A percentile compares a stretch with the other conserved stretches of the same genome.
Evolutionary conservation across 2,329 filamentous ascomycete genomes (phyloP).

Genomic region (Bipolaris cookei): DNA sequence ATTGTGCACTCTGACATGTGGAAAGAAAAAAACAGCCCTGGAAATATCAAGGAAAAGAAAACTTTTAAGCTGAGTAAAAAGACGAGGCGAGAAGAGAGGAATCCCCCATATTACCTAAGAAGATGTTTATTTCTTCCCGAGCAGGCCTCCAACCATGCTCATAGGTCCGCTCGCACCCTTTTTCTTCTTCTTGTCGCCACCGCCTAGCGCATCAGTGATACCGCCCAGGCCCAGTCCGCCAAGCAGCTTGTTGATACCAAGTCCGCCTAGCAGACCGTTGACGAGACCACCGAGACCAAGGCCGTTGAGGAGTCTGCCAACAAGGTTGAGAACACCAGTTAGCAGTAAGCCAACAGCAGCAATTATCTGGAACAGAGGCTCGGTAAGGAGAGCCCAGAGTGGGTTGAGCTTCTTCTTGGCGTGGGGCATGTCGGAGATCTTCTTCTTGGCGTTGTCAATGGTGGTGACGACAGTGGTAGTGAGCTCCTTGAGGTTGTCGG

Average conservation of each 20-base stretch:
- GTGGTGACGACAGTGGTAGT: constrained; percentile 80
- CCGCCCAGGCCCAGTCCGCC: constrained; percentile 71
- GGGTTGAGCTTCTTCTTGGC: constrained; percentile 95
- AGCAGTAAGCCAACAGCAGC: constrained; percentile 85
- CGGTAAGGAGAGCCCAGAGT: constrained; percentile 79
- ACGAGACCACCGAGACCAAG: constrained; percentile 83
- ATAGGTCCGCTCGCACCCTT: constrained; percentile 48
- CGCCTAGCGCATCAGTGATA: constrained; percentile 57
- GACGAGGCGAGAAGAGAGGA: neutral
- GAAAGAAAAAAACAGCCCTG: neutral
- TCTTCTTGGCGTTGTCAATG: constrained; percentile 87
- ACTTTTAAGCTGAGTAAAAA: neutral
- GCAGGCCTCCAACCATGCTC: constrained; percentile 56
- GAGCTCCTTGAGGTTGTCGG: constrained; percentile 84
- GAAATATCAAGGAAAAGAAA: neutral
- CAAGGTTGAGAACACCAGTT: constrained; percentile 81
- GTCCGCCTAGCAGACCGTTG: constrained; percentile 76
- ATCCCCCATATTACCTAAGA: neutral
- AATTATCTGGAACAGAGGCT: constrained; percentile 91
- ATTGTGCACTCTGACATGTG: neutral
- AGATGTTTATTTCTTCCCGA: constrained; percentile 49
- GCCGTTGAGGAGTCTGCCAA: constrained; percentile 79
- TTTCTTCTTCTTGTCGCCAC: constrained; percentile 62
- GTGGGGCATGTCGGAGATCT: constrained; percentile 88
- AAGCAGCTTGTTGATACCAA: constrained; percentile 78